Conservation (phyloP, 2,329 filamentous ascomycete genomes). For the Ceratocystis albifundus region DNA sequence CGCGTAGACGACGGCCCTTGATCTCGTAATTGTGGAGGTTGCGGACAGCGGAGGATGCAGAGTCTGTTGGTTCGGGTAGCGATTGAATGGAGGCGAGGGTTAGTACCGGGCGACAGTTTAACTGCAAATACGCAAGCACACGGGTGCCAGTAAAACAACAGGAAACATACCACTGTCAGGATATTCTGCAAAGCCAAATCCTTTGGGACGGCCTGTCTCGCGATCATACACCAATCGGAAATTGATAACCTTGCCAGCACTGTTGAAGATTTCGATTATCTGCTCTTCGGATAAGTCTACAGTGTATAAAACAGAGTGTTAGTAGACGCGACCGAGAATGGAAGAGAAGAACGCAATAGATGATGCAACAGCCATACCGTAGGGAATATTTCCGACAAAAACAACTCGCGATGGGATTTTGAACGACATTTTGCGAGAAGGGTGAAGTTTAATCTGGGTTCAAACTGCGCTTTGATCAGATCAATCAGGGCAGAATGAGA, state of each 20-base stretch:
- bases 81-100: constrained; percentile 14
- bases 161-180: constrained; percentile 61
- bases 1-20: constrained; percentile 84
- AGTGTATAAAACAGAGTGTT: constrained; percentile 15
- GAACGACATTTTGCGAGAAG: constrained; percentile 47
- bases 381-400: constrained; percentile 79
- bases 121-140: background rate
- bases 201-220: constrained; percentile 87
- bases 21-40: constrained; percentile 94
- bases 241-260: constrained; percentile 74
- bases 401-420: constrained; percentile 69
- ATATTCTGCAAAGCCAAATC: constrained; percentile 94
- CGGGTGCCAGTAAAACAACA: too few relatives aligned
- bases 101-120: background rate
- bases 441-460: background rate
- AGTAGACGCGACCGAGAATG: background rate
- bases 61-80: constrained; percentile 37
- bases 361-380: constrained; percentile 41
- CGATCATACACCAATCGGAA: constrained; percentile 93
- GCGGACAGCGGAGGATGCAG: constrained; percentile 83
- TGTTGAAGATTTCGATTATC: constrained; percentile 85
- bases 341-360: background rate
- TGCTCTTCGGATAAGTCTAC: constrained; percentile 88
- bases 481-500: constrained; percentile 10
- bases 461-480: constrained; percentile 24